Base-by-base conservation (phyloP, 2,329 filamentous ascomycete species). In the Colletotrichum lindemuthianum region DNA sequence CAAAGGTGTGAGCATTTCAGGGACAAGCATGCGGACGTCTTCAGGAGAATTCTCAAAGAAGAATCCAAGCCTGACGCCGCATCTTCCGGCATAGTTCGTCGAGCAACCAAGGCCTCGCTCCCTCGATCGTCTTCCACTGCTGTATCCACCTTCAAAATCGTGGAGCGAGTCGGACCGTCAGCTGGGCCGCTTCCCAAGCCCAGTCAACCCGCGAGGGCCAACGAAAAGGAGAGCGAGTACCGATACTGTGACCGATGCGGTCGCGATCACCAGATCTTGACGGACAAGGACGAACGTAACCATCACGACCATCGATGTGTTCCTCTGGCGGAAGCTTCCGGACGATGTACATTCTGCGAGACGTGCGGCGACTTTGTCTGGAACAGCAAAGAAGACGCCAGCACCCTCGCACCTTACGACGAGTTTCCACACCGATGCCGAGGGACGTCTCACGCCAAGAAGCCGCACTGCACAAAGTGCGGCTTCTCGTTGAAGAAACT, bases 1-100 rank as follows among this genome's bases (percentile, higher is more conserved):
- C 69, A 75, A 60, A 70, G 67, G 16, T 52, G 60, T 6, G 48
- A 54, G 9, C 79, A 81, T 58, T 69, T 77, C 15, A 63, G 69
- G 8, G 43, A 57, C 7, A 69, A 74, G 13, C 79, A 81, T 56
- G 43, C 43, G 7, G 60, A 70, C 4, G 55, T 69, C 36, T 51
- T 76, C 36, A 51, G 48, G 10, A 51, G 34, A 16, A 43, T 63
- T 11, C n/a, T 67, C 15, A 43, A 34, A 3, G 43, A 34, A 36
- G 34, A 49, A 1, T 15, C 40, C 24, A 34, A 15, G 11, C 44
- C 40, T 4, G 34, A 8, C 3, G 13, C n/a, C 16, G 15, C 15
- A 4, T 34, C 43, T 12, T 16, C 8, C 39, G 13, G 6, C 36
- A 10, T 3, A 49, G 9, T 9, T 33, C 16, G n/a, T 44, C 41